Evolutionary conservation across 192 early-diverging fungal species (phyloP).

Genomic region (Umbelopsis sp.): DNA sequence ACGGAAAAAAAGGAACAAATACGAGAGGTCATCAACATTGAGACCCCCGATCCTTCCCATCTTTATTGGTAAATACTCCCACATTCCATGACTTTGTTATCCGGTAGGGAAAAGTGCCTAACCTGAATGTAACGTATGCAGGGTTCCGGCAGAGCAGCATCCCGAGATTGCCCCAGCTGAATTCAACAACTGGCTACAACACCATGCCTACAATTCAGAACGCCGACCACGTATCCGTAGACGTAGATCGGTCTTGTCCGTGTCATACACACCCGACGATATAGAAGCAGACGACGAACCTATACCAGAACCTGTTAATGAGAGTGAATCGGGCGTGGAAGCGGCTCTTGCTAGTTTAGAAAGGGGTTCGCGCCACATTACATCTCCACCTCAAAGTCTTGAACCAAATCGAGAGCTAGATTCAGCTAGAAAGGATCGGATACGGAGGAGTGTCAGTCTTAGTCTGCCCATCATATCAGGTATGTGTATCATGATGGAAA

Average conservation of each 20-base stretch:
- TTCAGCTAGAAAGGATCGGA: not conserved
- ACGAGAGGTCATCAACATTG: conserved; percentile 31
- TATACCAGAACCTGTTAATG: not conserved
- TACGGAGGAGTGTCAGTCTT: conserved; percentile 12
- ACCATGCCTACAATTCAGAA: conserved; percentile 20
- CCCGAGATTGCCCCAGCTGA: conserved; percentile 35
- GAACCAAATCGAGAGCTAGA: not conserved
- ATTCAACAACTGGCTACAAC: conserved; percentile 26
- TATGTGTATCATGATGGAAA: not conserved
- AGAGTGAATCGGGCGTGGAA: not conserved
- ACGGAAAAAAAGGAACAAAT: conserved; percentile 16
- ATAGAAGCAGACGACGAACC: conserved; percentile 22
- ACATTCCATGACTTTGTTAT: not conserved
- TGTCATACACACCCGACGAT: conserved; percentile 28
- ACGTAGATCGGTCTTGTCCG: conserved; percentile 37
- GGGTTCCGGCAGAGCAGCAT: conserved; percentile 38
- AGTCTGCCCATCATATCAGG: conserved; percentile 13
- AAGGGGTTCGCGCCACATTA: not conserved
- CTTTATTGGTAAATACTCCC: conserved; percentile 33
- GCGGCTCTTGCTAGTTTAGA: not conserved
- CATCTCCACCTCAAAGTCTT: not conserved
- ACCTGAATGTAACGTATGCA: conserved; percentile 5
- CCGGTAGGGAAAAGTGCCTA: too few species aligned
- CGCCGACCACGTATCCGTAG: conserved; percentile 23
- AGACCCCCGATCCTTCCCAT: conserved; percentile 33